Base-by-base conservation (phyloP, 306 rosid species). In the Fragaria iinumae region DNA sequence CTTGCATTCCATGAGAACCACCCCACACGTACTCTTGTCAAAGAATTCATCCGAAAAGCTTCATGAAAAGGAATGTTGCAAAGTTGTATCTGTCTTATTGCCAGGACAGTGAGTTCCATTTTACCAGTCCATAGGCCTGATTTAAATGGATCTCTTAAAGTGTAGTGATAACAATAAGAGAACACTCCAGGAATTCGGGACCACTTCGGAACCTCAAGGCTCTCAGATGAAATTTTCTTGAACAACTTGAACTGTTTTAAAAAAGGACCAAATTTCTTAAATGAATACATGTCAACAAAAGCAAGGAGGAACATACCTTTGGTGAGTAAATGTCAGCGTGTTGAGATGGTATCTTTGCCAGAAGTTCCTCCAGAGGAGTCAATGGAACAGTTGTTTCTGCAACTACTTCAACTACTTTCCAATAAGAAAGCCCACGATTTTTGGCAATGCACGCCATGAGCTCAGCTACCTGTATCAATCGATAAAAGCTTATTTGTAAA, bases 341-440 rank as follows among this genome's bases (percentile, higher is more conserved):
- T 79, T 91, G 89, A 82, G 97, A 87, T 63, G 97, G 98, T 77
- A 92, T 90, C 84, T 79, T 90, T 78, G 74, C 76, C 71, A 95
- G 95, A 87, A 95, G 97, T 67, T 92, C 87, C 79, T 90, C 98
- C 72, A 83, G 17, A 69, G 97, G 95, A 79, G 84, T 92, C 78
- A 90, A 76, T 0, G 97, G 97, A 16, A 93, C 97, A 72, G 93
- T 92, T 66, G 97, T 95, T 87, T 89, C 97, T 14, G 98, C 98
- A 79, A 92, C 75, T 55, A 82, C 97, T 85, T 95, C 98, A 39
- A 95, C 88, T 72, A 95, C 89, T 95, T 95, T 95, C 78, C 89
- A 95, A 81, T 75, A 90, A 17, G 98, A 87, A 76, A 90, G 87
- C 60, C 76, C 86, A 8, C 74, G 89, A 78, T 87, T 95, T 88